These are phyloP conservation scores for Beta corolliflora DNA, from an alignment of 179 eudicot species.

Conservation along the genomic window DNA sequence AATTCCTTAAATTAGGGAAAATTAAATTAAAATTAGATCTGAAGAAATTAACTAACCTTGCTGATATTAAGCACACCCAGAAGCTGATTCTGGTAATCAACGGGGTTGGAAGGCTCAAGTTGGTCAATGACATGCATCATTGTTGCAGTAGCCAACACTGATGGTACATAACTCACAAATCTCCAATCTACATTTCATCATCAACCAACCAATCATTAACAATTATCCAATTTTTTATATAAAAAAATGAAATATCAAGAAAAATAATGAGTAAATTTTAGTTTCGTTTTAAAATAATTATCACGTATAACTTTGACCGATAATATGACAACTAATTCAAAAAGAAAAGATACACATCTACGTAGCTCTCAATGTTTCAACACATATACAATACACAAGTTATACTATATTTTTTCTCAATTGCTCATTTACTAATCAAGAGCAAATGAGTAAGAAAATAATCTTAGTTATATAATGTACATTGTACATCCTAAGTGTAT, in stretches of 20 bases:
- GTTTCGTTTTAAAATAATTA: too few species aligned
- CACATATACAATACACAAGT: too few species aligned
- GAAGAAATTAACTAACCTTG: conserved; percentile 50
- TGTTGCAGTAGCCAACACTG: conserved; percentile 78
- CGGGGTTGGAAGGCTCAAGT: conserved; percentile 51
- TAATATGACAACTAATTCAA: too few species aligned
- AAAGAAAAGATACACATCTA: too few species aligned
- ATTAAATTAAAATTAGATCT: not conserved
- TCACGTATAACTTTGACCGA: too few species aligned
- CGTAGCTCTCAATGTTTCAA: too few species aligned
- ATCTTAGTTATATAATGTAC: too few species aligned
- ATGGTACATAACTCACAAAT: conserved; percentile 57
- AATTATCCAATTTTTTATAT: not conserved
- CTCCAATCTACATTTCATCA: conserved; percentile 61
- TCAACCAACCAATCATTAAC: conserved; percentile 8
- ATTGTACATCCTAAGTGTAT: too few species aligned
- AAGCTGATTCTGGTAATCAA: conserved; percentile 68
- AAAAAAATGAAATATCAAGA: not conserved
- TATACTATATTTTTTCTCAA: too few species aligned
- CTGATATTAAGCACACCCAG: conserved; percentile 56
- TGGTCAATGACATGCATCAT: conserved; percentile 84
- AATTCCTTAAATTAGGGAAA: not conserved
- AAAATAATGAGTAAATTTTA: too few species aligned
- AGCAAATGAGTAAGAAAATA: too few species aligned
- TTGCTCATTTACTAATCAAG: too few species aligned